Base-by-base conservation (phyloP, 306 rosid species). In the Cyamopsis tetragonoloba region DNA sequence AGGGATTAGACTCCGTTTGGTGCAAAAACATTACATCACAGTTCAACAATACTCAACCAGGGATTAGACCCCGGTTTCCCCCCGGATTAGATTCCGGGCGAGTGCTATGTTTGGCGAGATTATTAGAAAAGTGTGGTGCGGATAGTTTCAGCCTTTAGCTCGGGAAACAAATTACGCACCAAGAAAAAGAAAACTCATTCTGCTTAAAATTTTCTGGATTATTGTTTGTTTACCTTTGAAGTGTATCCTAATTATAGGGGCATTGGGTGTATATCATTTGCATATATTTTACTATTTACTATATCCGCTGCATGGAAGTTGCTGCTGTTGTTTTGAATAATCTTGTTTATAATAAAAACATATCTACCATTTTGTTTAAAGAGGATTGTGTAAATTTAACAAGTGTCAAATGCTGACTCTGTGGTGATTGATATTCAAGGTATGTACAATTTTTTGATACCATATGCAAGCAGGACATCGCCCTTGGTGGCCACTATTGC, bases 301-400 rank as follows among this genome's bases (percentile, higher is more conserved):
- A 55, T 66, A 50, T 51, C 64, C 64, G 47, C 62, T 58, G 2
- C 22, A 38, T 20, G 68, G 77, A 20, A 39, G 56, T 6, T 64
- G 55, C 49, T 57, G 34, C 43, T 32, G 17, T 20, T 34, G 12
- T 32, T 44, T 42, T 42, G 54, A 31, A 50, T 23, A 35, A 48
- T 34, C 37, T 62, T 27, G 48, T 63, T 38, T 47, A 7, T 27
- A 11, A 37, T 15, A 46, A 20, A 28, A 56, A 4, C 26, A 58
- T 18, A 6, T 67, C 24, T 17, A 23, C 26, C 30, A 35, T 2
- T 20, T 71, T 30, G 41, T 28, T 13, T 24, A 13, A 15, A 20
- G 38, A 56, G 54, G 17, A 24, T 62, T 63, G 2, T 24, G 58
- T 44, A 49, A 53, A 32, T 31, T 69, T 24, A 18, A 5, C 34